phyloP scores from a whole-genome alignment of 1,139 yeast genomes.

The Candida freyschussii region DNA sequence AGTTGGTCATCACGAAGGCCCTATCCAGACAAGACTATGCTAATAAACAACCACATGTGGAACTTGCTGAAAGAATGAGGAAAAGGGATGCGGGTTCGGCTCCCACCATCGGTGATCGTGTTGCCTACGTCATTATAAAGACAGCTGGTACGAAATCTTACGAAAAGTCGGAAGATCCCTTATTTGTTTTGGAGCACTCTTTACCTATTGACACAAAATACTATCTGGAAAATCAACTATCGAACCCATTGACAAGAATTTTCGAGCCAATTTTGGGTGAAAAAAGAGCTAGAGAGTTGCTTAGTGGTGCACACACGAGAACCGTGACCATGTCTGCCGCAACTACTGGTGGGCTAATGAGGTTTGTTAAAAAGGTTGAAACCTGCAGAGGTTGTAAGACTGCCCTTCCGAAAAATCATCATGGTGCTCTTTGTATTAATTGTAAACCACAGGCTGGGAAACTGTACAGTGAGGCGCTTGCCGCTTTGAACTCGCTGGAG shows the following conservation, averaged over 20 bases:
- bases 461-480: slow-evolving; percentile 72
- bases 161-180: slow-evolving; percentile 95
- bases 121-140: slow-evolving; percentile 88
- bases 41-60: slow-evolving; percentile 96
- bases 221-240: slow-evolving; percentile 85
- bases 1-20: slow-evolving; percentile 90
- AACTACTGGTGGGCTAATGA: slow-evolving; percentile 79
- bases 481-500: slow-evolving; percentile 76
- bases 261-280: slow-evolving; percentile 96
- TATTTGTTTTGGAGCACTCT: slow-evolving; percentile 86
- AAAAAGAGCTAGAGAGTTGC: slow-evolving; percentile 68
- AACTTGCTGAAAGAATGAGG: slow-evolving; percentile 90
- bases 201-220: slow-evolving; percentile 93
- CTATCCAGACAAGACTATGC: slow-evolving; percentile 82
- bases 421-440: slow-evolving; percentile 78
- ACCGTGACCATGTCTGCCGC: slow-evolving; percentile 58
- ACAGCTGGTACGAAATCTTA: slow-evolving; percentile 86
- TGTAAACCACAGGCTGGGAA: slow-evolving; percentile 74
- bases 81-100: slow-evolving; percentile 98
- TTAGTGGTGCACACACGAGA: slow-evolving; percentile 79
- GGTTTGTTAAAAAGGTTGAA: slow-evolving; percentile 85
- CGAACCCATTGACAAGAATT: slow-evolving; percentile 89
- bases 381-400: slow-evolving; percentile 85
- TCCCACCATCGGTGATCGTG: slow-evolving; percentile 96
- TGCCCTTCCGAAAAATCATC: slow-evolving; percentile 62